A percentile compares a stretch with the other conserved stretches of the same genome.
Conservation (phyloP, 2,329 filamentous ascomycete species). For the Colletotrichum phormii region DNA sequence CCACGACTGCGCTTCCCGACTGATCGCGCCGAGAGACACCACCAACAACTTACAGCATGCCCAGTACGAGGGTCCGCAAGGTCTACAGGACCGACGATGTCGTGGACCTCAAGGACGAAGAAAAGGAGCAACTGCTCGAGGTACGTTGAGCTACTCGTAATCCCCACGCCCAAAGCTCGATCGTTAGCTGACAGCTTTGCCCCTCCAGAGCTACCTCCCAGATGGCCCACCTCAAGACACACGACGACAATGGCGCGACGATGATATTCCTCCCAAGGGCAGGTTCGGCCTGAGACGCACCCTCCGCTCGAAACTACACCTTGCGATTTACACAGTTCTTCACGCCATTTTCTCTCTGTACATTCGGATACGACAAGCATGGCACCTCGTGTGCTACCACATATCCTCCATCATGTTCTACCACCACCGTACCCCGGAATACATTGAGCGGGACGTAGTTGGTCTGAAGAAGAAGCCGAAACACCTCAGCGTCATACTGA, state of each 20-base stretch:
- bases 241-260: slow-evolving; percentile 30
- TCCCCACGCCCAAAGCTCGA: not conserved
- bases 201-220: slow-evolving; percentile 43
- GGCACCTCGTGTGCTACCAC: slow-evolving; percentile 82
- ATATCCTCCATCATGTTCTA: slow-evolving; percentile 88
- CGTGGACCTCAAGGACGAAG: slow-evolving; percentile 47
- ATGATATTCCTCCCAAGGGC: slow-evolving; percentile 47
- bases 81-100: slow-evolving; percentile 55
- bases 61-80: slow-evolving; percentile 47
- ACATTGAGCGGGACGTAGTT: slow-evolving; percentile 89
- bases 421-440: slow-evolving; percentile 93
- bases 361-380: slow-evolving; percentile 82
- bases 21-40: slow-evolving; percentile 14
- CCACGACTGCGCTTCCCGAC: slow-evolving; percentile 5
- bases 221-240: slow-evolving; percentile 8
- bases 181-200: slow-evolving; percentile 21
- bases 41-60: slow-evolving; percentile 40
- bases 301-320: slow-evolving; percentile 71
- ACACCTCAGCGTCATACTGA: slow-evolving; percentile 89
- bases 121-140: slow-evolving; percentile 51
- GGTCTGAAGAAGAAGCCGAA: slow-evolving; percentile 79
- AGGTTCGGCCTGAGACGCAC: slow-evolving; percentile 71
- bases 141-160: slow-evolving; percentile 41
- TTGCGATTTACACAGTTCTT: slow-evolving; percentile 75
- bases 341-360: slow-evolving; percentile 90